A percentile compares a stretch with the other conserved stretches of the same genome.
Conservation (phyloP, 257 asterid genomes). For the Mitragyna speciosa region DNA sequence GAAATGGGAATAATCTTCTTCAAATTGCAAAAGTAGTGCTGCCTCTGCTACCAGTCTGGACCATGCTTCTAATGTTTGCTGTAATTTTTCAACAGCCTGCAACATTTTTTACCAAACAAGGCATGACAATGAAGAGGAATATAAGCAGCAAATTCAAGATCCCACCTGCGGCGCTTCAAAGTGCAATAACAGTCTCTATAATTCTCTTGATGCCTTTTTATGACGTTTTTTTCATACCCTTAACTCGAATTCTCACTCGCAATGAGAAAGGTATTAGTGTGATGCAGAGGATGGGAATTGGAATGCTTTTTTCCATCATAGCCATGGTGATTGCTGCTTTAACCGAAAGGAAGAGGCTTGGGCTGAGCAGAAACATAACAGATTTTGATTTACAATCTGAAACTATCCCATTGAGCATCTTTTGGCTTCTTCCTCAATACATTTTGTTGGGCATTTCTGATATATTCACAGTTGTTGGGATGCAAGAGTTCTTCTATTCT, state of each 20-base stretch:
- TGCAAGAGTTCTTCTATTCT: constrained; percentile 88
- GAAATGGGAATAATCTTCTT: constrained; percentile 25
- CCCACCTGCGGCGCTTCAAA: constrained; percentile 96
- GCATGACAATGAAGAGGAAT: constrained; percentile 81
- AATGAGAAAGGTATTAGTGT: constrained; percentile 69
- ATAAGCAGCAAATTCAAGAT: constrained; percentile 59
- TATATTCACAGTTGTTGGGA: constrained; percentile 90
- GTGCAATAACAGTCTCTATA: constrained; percentile 82
- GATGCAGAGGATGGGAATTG: constrained; percentile 85
- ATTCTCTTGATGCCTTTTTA: constrained; percentile 79
- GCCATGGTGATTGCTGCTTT: constrained; percentile 88
- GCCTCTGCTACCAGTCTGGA: constrained; percentile 76
- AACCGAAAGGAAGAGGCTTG: constrained; percentile 48
- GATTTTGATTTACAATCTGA: constrained; percentile 5
- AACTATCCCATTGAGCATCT: constrained; percentile 56
- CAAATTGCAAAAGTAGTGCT: constrained; percentile 45
- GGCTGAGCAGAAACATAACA: constrained; percentile 15
- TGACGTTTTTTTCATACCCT: constrained; percentile 64
- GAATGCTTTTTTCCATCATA: constrained; percentile 72
- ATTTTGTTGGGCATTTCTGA: constrained; percentile 82
- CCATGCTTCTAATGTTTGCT: constrained; percentile 76
- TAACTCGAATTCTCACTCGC: constrained; percentile 49
- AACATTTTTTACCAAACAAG: constrained; percentile 95
- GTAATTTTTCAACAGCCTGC: constrained; percentile 92
- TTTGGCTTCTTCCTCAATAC: constrained; percentile 92